Evolutionary conservation across 345 rosid species (phyloP).

Genomic region (Moringa oleifera): DNA sequence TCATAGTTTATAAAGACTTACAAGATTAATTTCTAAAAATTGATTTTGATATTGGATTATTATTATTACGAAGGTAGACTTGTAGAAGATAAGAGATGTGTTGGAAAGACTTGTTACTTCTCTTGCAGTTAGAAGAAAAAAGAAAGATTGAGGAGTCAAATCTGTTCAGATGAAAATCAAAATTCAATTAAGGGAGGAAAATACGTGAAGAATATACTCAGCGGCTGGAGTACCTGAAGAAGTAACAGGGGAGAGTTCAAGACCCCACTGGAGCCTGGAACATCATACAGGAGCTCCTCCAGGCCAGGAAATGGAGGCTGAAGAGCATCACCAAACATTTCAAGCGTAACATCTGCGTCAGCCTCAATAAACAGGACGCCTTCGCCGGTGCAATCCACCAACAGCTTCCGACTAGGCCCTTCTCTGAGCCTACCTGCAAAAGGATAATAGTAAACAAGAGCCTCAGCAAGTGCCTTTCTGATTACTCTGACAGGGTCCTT

Average conservation of each 20-base stretch:
- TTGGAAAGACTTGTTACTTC: too few relatives aligned
- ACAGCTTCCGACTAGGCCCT: conserved; percentile 24
- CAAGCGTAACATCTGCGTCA: conserved; percentile 32
- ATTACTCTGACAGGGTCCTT: conserved; percentile 21
- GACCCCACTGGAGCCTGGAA: conserved; percentile 18
- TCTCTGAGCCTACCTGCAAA: conserved; percentile 33
- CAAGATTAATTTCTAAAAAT: too few relatives aligned
- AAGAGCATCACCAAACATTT: conserved; percentile 23
- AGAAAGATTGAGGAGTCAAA: background rate
- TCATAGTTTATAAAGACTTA: too few relatives aligned
- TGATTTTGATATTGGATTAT: too few relatives aligned
- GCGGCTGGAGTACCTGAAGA: conserved; percentile 33
- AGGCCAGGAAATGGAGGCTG: conserved; percentile 32
- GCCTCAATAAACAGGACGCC: conserved; percentile 34
- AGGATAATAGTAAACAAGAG: conserved; percentile 27
- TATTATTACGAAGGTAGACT: too few relatives aligned
- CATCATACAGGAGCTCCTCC: conserved; percentile 27
- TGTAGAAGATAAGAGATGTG: too few relatives aligned
- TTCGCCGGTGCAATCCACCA: conserved; percentile 32
- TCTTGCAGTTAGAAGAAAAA: too few relatives aligned
- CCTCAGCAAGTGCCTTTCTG: conserved; percentile 20
- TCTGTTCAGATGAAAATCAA: too few relatives aligned
- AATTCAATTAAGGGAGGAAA: background rate
- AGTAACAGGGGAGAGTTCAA: conserved; percentile 27
- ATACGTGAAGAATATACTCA: background rate